Base-by-base conservation (phyloP, 257 asterid species). In the Ballota nigra region DNA sequence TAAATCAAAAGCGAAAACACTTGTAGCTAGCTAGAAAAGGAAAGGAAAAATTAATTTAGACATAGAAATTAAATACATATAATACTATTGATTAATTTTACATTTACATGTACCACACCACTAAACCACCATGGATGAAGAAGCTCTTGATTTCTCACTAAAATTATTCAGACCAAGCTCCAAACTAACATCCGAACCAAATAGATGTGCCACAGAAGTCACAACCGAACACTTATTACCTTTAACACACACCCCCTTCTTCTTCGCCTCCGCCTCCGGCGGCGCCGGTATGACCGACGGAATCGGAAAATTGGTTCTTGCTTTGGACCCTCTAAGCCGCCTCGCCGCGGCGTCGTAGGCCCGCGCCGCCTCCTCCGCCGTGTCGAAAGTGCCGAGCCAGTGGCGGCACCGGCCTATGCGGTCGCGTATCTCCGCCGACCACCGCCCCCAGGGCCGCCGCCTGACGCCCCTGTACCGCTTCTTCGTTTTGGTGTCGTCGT, bases 321-420 rank as follows among this genome's bases (percentile, higher is more conserved):
- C 97, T 43, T 89, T 89, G 0, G 96, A 81, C 0, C 97, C 97
- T 28, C 93, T 71, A 36, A 91, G 71, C 83, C 89, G 62, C 82
- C 96, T 82, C 16, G 97, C 96, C 28, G 95, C 97, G 79, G 96
- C 91, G n/a, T 91, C 97, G 11, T 91, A 91, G 0, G 97, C 96
- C 6, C 92, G 89, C 57, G 95, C 97, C 19, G 97, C 96, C 53
- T 91, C 97, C 80, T 91, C 96, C 66, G 95, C 87, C 57, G 95
- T 91, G 85, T 91, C 97, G 71, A 91, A 91, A 0, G 97, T 91
- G 0, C 97, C 97, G 0, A 91, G 86, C 96, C 97, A 91, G 83
- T 89, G 97, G 3, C 96, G 86, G 81, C 97, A 91, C 78, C 96
- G 81, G 34, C 96, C 97, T 18, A 91, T 77, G 0, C 96, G 85